Base-by-base conservation (phyloP, 1,284 basidiomycete species). In the Boletus hoseneyae region DNA sequence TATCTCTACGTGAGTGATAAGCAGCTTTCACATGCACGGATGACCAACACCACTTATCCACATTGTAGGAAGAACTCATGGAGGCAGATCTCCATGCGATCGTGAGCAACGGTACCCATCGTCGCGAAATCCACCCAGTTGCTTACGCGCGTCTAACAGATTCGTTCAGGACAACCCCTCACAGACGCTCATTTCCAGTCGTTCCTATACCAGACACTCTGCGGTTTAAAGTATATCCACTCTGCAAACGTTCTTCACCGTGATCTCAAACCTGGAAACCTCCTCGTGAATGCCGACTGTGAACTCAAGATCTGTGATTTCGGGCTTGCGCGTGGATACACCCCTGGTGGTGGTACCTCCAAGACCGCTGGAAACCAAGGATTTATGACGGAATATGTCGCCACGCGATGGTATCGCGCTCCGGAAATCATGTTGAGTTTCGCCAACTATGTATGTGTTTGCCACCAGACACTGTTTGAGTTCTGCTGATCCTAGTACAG, bases 1-100 rank as follows among this genome's bases (percentile, higher is more conserved):
- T 97, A 95, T 70, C 86, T 96, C 60, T 96, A 95, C 67, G 87
- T 90, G 56, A 57, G 85, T 73, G 41, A 51, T 48, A 15, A 41
- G 15, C 38, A 37, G 21, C 33, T 45, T 30, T 52, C 32, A 25
- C 30, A 19, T 37, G 18, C 16, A 1, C 21, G 16, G 36, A 37
- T 57, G 29, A 46, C 42, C 11, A 13, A 52, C 16, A 3, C 37
- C 18, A 39, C 42, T 9, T n/a, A 12, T 42, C 37, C 13, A 32
- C 16, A 18, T 38, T 53, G 30, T 56, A 91, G 87, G 93, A 97
- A 75, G 94, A 97, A 69, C 83, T 98, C 56, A 99, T 99, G 97
- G 97, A 99, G 70, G 97, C 97, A 45, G 97, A 99, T 79, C 79
- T 99, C 16, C 97, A 99, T 65, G 97, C 96, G 18, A 99, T 99